Percentiles rank a stretch among this genome's conserved stretches.
Evolutionary conservation across 164 flowering plant species (phyloP).

Genomic region (Echeveria elegans): DNA sequence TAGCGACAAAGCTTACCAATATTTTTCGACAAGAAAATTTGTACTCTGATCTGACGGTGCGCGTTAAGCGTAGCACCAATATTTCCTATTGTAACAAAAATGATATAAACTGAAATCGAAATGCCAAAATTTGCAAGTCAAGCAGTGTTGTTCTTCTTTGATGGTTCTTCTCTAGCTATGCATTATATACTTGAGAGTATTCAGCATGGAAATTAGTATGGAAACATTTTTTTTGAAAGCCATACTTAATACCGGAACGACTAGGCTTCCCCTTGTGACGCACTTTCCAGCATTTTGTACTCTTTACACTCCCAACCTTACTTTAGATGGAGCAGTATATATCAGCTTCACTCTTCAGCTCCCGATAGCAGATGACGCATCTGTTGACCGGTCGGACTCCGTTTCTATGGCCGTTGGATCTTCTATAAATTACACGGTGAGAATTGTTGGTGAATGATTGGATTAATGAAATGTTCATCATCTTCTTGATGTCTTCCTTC

Average conservation of each 20-base stretch:
- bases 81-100: no score
- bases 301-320: neutral
- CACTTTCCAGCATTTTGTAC: neutral
- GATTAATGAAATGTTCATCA: neutral
- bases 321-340: neutral
- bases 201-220: no score
- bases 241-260: neutral
- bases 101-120: no score
- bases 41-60: no score
- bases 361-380: neutral
- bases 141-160: no score
- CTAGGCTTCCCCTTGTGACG: neutral
- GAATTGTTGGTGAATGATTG: slow-evolving; percentile 2
- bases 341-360: neutral
- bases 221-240: neutral
- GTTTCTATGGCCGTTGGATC: neutral
- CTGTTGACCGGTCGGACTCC: neutral
- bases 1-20: neutral
- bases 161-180: no score
- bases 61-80: no score
- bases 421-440: neutral
- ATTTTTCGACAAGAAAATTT: no score
- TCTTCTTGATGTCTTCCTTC: neutral
- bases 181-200: no score
- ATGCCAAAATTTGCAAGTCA: no score